Evolutionary conservation across 2,329 filamentous ascomycete species (phyloP).

Genomic region (Ophiostoma populinum): DNA sequence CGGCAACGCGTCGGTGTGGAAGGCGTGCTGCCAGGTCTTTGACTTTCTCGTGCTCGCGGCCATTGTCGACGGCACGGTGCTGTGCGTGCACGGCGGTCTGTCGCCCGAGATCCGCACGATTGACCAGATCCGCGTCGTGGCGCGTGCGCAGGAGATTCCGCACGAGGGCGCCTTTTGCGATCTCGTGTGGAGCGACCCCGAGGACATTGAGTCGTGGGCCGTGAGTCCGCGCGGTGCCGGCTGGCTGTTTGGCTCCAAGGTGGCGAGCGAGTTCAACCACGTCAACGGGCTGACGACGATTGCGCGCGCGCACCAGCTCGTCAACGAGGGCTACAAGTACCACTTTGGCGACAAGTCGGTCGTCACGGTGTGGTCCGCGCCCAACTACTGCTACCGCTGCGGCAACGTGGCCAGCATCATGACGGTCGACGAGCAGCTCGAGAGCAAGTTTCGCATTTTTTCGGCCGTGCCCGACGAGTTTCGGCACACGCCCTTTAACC

Average conservation of each 20-base stretch:
- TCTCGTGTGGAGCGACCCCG: conserved; percentile 93
- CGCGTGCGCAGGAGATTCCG: conserved; percentile 91
- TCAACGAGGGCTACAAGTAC: conserved; percentile 97
- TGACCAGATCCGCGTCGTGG: conserved; percentile 97
- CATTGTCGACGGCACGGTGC: conserved; percentile 95
- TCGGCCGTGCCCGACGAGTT: conserved; percentile 75
- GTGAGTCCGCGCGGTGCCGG: conserved; percentile 90
- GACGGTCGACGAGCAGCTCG: conserved; percentile 69
- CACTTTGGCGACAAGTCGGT: conserved; percentile 92
- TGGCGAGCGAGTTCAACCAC: conserved; percentile 93
- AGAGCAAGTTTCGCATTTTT: conserved; percentile 86
- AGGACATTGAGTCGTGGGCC: conserved; percentile 93
- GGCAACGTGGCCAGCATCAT: conserved; percentile 96
- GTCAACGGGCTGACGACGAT: conserved; percentile 95
- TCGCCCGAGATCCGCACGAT: conserved; percentile 90
- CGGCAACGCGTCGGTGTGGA: conserved; percentile 98
- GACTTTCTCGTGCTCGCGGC: conserved; percentile 93
- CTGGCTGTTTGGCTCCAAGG: conserved; percentile 94
- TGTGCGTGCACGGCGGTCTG: conserved; percentile 88
- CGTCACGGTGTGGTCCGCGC: conserved; percentile 95
- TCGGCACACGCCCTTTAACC: conserved; percentile 58
- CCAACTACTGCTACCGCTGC: conserved; percentile 89
- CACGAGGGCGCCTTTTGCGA: conserved; percentile 98
- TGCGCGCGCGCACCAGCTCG: conserved; percentile 89
- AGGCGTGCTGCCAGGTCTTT: conserved; percentile 98